Conservation (phyloP, 352 stramenopile genomes). For the Globisporangium iwayamae region DNA sequence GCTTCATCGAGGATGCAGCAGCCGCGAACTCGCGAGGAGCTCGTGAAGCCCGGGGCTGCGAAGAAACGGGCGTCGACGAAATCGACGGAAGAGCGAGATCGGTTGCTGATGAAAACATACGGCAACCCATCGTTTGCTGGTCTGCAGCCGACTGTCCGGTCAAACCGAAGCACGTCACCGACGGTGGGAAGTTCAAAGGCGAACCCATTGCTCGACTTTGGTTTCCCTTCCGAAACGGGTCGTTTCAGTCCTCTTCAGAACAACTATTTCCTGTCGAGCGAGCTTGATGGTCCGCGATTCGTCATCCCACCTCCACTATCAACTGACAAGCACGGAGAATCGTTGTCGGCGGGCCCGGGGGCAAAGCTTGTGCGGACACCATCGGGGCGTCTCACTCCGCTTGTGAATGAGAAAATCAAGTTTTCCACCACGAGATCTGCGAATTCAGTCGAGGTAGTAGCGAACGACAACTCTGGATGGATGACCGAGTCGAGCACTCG, state of each 20-base stretch:
- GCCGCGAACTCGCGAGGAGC: conserved; percentile 41
- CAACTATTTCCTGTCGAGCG: conserved; percentile 33
- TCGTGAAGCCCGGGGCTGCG: conserved; percentile 22
- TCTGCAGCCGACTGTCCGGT: conserved; percentile 8
- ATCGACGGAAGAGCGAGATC: conserved; percentile 38
- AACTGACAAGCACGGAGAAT: conserved; percentile 21
- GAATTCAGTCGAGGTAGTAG: conserved; percentile 4
- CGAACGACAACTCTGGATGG: not conserved
- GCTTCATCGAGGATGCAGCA: conserved; percentile 33
- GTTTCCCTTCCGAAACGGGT: conserved; percentile 13
- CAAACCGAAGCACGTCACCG: conserved; percentile 9
- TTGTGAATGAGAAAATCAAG: conserved; percentile 38
- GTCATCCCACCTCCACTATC: conserved; percentile 53
- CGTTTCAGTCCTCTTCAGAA: conserved; percentile 38
- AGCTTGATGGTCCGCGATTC: conserved; percentile 33
- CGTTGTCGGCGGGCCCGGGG: conserved; percentile 6
- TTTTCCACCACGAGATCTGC: conserved; percentile 27
- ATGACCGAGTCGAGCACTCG: conserved; percentile 9
- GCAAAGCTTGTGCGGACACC: conserved; percentile 28
- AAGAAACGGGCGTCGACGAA: conserved; percentile 36
- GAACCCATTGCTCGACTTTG: conserved; percentile 7
- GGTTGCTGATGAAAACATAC: conserved; percentile 48
- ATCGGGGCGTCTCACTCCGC: conserved; percentile 32
- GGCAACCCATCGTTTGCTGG: conserved; percentile 26
- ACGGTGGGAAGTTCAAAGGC: not conserved